Conservation (phyloP, 768 basidiomycete species). For the Pisolithus marmoratus region DNA sequence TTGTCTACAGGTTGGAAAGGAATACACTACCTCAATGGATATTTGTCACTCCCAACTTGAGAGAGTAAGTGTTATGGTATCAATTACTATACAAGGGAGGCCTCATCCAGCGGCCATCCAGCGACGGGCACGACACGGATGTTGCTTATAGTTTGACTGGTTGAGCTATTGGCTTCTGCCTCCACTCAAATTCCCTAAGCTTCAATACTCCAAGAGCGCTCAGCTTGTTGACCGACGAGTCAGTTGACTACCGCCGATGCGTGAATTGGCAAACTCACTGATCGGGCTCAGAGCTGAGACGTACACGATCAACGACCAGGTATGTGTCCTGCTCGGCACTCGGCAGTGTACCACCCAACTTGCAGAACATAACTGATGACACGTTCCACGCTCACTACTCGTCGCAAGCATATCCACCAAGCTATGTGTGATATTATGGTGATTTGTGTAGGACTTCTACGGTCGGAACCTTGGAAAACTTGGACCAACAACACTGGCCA, state of each 20-base stretch:
- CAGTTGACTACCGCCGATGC: conserved; percentile 14
- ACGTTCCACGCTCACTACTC: conserved; percentile 63
- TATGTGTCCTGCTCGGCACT: conserved; percentile 44
- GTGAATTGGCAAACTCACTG: not conserved
- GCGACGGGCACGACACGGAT: conserved; percentile 59
- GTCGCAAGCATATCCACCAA: conserved; percentile 11
- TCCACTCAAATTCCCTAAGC: conserved; percentile 39
- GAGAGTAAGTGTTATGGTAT: conserved; percentile 13
- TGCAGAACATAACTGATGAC: conserved; percentile 41
- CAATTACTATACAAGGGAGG: not conserved
- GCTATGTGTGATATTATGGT: not conserved
- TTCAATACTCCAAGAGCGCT: conserved; percentile 55
- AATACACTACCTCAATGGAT: conserved; percentile 52
- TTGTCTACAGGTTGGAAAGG: conserved; percentile 23
- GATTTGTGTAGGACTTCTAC: conserved; percentile 36
- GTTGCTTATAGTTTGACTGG: conserved; percentile 43
- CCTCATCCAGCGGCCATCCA: conserved; percentile 17
- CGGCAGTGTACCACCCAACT: conserved; percentile 37
- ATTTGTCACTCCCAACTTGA: conserved; percentile 58
- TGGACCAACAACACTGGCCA: conserved; percentile 43
- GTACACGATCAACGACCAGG: conserved; percentile 38
- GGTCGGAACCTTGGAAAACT: conserved; percentile 49
- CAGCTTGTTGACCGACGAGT: conserved; percentile 60
- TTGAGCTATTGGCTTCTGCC: conserved; percentile 46
- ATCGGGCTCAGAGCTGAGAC: conserved; percentile 19